A percentile compares a stretch with the other conserved stretches of the same genome.
Evolutionary conservation across 306 rosid genomes (phyloP).

Genomic region (Gastrolobium bilobum): DNA sequence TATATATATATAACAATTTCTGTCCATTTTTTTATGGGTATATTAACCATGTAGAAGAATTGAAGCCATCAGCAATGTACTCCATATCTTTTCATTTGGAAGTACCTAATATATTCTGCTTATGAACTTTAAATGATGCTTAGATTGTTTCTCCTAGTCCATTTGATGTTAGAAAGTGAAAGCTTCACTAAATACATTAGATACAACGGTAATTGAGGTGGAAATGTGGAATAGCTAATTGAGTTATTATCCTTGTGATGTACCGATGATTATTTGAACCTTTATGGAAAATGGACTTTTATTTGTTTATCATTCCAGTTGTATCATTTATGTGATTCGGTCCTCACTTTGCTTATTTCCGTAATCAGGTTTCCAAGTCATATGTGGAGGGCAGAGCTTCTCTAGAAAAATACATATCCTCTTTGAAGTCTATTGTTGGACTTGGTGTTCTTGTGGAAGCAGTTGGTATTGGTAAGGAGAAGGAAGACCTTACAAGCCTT

Average conservation of each 20-base stretch:
- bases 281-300: slow-evolving; percentile 25
- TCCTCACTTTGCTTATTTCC: slow-evolving; percentile 36
- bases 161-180: slow-evolving; percentile 13
- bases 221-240: background rate
- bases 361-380: slow-evolving; percentile 67
- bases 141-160: slow-evolving; percentile 29
- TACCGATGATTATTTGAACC: background rate
- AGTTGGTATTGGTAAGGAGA: slow-evolving; percentile 72
- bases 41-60: background rate
- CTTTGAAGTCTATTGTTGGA: slow-evolving; percentile 67
- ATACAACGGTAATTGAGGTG: background rate
- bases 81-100: slow-evolving; percentile 35
- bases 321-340: background rate
- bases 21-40: background rate
- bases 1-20: background rate
- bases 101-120: background rate
- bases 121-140: background rate
- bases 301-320: slow-evolving; percentile 1
- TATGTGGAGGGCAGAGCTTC: slow-evolving; percentile 69
- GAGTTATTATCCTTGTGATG: background rate
- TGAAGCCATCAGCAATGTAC: background rate
- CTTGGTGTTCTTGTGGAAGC: slow-evolving; percentile 69
- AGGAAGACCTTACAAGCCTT: slow-evolving; percentile 72
- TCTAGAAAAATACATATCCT: slow-evolving; percentile 66
- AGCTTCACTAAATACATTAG: background rate